phyloP scores from a whole-genome alignment of 306 rosid genomes.

The cucumber (Cucumis sativus) region Cucumber_9930_V3 NC_026657.2:20266501-20267000 shows the following conservation, averaged over 20 bases:
- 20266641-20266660: constrained; percentile 87
- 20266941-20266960: constrained; percentile 80
- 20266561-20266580: constrained; percentile 69
- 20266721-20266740: constrained; percentile 91
- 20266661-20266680: constrained; percentile 71
- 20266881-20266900: constrained; percentile 79
- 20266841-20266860: constrained; percentile 74
- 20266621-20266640: constrained; percentile 71
- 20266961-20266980: constrained; percentile 87
- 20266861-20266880: constrained; percentile 59
- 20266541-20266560: constrained; percentile 87
- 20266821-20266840: constrained; percentile 58
- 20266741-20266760: constrained; percentile 89
- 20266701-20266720: constrained; percentile 33
- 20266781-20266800: constrained; percentile 74
- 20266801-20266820: constrained; percentile 78
- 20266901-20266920: constrained; percentile 94
- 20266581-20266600: constrained; percentile 81
- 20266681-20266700: constrained; percentile 40
- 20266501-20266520: constrained; percentile 80
- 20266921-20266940: constrained; percentile 85
- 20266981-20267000: constrained; percentile 66
- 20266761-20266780: constrained; percentile 70
- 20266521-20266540: constrained; percentile 81
- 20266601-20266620: constrained; percentile 74